Percentiles rank a stretch among this genome's conserved stretches.
These are phyloP conservation scores for Coemansia sp. DNA, from an alignment of 192 early-diverging fungal genomes.

Conservation along the genomic window DNA sequence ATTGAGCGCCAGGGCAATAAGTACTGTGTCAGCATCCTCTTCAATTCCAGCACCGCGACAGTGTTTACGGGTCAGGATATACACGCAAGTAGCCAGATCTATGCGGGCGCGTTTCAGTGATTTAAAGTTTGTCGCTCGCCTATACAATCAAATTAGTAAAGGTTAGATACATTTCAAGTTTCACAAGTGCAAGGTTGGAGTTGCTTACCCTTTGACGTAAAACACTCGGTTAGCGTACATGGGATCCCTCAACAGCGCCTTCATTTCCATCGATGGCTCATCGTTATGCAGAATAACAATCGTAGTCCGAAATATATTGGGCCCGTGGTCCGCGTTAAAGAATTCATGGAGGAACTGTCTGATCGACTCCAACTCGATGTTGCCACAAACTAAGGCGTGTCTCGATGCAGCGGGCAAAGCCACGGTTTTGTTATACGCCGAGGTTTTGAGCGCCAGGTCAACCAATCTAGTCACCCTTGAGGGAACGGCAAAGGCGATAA, in stretches of 20 bases:
- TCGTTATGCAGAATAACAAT: constrained; percentile 41
- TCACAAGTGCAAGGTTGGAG: neutral
- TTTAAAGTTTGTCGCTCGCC: constrained; percentile 39
- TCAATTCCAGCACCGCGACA: constrained; percentile 24
- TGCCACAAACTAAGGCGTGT: constrained; percentile 44
- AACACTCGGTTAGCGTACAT: constrained; percentile 46
- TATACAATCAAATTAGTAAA: neutral
- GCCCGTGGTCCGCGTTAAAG: constrained; percentile 51
- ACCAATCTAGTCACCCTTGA: constrained; percentile 40
- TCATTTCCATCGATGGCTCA: constrained; percentile 48
- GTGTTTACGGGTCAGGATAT: constrained; percentile 47
- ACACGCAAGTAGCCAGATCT: constrained; percentile 48
- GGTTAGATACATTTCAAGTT: neutral
- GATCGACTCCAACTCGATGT: constrained; percentile 40
- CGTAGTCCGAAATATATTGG: constrained; percentile 40
- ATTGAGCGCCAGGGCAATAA: constrained; percentile 41
- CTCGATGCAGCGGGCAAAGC: constrained; percentile 32
- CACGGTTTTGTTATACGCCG: constrained; percentile 37
- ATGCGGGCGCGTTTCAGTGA: constrained; percentile 38
- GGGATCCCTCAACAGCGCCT: constrained; percentile 36
- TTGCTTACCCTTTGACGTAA: constrained; percentile 45
- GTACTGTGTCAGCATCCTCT: constrained; percentile 49
- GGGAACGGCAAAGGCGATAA: constrained; percentile 51
- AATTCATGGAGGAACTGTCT: constrained; percentile 53
- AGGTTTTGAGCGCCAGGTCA: constrained; percentile 41